Base-by-base conservation (phyloP, 164 flowering plant species). In the Taxillus chinensis region DNA sequence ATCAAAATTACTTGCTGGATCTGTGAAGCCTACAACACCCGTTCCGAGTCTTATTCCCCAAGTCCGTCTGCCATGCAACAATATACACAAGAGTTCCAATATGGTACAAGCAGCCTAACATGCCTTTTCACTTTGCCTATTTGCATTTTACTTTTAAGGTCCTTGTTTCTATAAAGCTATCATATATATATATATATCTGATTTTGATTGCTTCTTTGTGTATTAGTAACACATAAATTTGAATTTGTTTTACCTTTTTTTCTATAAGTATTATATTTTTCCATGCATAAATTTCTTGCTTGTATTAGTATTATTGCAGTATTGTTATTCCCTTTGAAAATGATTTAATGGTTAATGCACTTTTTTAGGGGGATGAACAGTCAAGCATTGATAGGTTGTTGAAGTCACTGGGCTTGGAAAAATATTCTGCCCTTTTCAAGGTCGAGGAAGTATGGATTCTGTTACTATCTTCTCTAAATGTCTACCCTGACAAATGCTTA, bases 361-460 rank as follows among this genome's bases (percentile, higher is more conserved):
- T 56, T 41, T 3, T 74, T 67, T 57, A 87, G 97, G 82, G 62
- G 54, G 83, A 82, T 43, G 91, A 83, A 65, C 82, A 70, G 60
- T 75, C 59, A 57, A 81, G 84, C 60, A 87, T 88, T 51, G 82
- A 84, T 67, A 71, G 85, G 68, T 74, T 88, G 70, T 68, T 90
- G 65, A 75, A 75, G 40, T 70, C 92, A 12, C 73, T 90, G 62
- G 95, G 87, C 42, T 62, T 90, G 73, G 89, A 79, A 43, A 88
- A 85, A 72, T 90, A 83, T 72, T 68, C 74, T 15, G 78, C 85
- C 57, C 49, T 59, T 53, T 89, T 91, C 65, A 84, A 86, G 81
- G 91, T 86, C 39, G 95, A 90, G 77, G 97, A 90, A 73, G 97
- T 86, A 83, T 50, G 82, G 68, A 49, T 12, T 13, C 13, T 10